These are phyloP conservation scores for Cutaneotrichosporon dermatis DNA, from an alignment of 1,284 basidiomycete species.

Conservation along the genomic window DNA sequence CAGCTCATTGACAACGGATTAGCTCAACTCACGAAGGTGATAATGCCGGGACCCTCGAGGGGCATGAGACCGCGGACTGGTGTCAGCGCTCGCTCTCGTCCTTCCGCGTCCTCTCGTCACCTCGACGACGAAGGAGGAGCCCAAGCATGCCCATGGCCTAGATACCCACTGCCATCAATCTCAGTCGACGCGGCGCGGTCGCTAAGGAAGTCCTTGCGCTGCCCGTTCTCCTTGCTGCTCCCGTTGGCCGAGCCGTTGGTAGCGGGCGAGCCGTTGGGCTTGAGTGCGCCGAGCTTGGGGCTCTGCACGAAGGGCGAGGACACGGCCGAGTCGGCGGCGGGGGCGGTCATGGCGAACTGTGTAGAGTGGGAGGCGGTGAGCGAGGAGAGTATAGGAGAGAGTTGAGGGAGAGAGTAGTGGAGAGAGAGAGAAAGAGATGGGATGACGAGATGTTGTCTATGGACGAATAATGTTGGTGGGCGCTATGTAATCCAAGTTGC, in stretches of 20 bases:
- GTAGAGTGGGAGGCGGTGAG: too few relatives aligned
- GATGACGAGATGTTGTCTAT: too few relatives aligned
- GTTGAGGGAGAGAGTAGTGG: too few relatives aligned
- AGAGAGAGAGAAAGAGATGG: too few relatives aligned
- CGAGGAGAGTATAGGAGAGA: too few relatives aligned
- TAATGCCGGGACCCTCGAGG: conserved; percentile 73
- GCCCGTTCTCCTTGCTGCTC: background rate
- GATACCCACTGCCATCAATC: conserved; percentile 36
- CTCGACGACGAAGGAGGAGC: background rate
- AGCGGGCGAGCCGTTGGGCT: background rate
- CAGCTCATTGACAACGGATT: background rate
- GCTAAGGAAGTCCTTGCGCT: conserved; percentile 21
- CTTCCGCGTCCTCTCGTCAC: too few relatives aligned
- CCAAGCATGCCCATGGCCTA: too few relatives aligned
- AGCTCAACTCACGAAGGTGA: conserved; percentile 63
- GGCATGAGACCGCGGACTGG: conserved; percentile 63
- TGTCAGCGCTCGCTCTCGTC: conserved; percentile 3
- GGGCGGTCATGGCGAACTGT: background rate
- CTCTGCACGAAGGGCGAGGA: conserved; percentile 16
- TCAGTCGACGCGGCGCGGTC: conserved; percentile 25
- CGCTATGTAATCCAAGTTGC: too few relatives aligned
- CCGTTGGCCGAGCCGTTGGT: conserved; percentile 4
- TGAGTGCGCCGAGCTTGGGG: background rate
- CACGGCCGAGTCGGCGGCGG: conserved; percentile 14
- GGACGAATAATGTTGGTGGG: too few relatives aligned